Conservation (phyloP, 306 rosid genomes). For the Ziziphus jujuba region DNA sequence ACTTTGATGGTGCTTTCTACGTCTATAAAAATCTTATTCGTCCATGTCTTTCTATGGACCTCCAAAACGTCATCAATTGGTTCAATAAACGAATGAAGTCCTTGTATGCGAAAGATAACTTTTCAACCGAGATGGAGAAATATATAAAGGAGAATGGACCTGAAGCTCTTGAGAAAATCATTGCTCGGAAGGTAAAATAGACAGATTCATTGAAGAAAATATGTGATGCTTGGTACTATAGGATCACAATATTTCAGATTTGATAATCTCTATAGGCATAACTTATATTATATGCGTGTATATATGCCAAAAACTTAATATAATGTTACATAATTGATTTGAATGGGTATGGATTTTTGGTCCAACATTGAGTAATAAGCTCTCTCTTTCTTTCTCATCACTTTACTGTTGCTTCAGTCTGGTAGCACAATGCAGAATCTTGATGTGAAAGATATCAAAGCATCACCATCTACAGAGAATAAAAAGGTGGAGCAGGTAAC, state of each 20-base stretch:
- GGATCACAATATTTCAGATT: background rate
- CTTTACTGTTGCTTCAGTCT: constrained; percentile 13
- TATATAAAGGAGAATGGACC: constrained; percentile 45
- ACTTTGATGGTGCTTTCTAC: constrained; percentile 48
- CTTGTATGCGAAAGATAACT: constrained; percentile 28
- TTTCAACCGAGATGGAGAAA: constrained; percentile 41
- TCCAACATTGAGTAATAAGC: constrained; percentile 10
- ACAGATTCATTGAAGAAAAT: background rate
- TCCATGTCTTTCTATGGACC: constrained; percentile 20
- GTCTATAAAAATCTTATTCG: constrained; percentile 37
- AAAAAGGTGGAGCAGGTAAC: constrained; percentile 32
- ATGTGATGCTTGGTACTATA: background rate
- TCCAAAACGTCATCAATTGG: constrained; percentile 8
- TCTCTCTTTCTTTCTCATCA: background rate
- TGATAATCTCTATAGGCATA: background rate
- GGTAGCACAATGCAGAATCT: constrained; percentile 16
- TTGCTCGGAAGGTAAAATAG: constrained; percentile 43
- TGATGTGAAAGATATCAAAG: constrained; percentile 18
- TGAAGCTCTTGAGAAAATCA: constrained; percentile 48
- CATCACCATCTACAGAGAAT: constrained; percentile 16
- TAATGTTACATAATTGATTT: background rate
- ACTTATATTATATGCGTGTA: too few relatives aligned
- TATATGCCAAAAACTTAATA: too few relatives aligned
- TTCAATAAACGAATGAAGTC: constrained; percentile 23
- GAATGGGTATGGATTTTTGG: background rate